phyloP scores from a whole-genome alignment of 2,329 filamentous ascomycete species.

The Teratosphaeriaceae sp. region DNA sequence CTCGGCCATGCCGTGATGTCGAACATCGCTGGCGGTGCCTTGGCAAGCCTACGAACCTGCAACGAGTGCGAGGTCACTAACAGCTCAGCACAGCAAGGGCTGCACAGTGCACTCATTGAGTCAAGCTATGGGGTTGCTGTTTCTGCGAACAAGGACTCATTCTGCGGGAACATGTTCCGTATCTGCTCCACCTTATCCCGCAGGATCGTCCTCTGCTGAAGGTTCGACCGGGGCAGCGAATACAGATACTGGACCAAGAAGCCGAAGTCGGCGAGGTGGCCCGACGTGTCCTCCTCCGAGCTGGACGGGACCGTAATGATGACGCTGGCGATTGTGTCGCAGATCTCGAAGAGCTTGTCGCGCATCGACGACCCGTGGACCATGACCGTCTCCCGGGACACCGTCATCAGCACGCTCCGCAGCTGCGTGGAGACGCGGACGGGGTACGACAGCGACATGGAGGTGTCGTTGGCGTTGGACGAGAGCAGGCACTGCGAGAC shows the following conservation, averaged over 20 bases:
- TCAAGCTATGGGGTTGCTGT: no score
- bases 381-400: constrained; percentile 43
- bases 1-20: no score
- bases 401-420: constrained; percentile 13
- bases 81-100: no score
- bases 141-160: no score
- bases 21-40: no score
- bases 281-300: constrained; percentile 40
- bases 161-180: neutral
- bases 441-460: constrained; percentile 11
- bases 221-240: neutral
- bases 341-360: constrained; percentile 55
- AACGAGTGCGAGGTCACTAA: no score
- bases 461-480: constrained; percentile 16
- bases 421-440: constrained; percentile 7
- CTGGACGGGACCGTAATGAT: constrained; percentile 45
- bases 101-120: no score
- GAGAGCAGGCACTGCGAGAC: constrained; percentile 42
- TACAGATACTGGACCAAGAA: neutral
- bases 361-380: constrained; percentile 52
- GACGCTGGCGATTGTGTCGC: constrained; percentile 54
- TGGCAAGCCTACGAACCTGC: no score
- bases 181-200: neutral
- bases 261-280: constrained; percentile 46
- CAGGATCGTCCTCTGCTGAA: neutral